Percentiles rank a stretch among this genome's conserved stretches.
phyloP scores from a whole-genome alignment of 2,329 filamentous ascomycete species.

The Aschersonia sp. region DNA sequence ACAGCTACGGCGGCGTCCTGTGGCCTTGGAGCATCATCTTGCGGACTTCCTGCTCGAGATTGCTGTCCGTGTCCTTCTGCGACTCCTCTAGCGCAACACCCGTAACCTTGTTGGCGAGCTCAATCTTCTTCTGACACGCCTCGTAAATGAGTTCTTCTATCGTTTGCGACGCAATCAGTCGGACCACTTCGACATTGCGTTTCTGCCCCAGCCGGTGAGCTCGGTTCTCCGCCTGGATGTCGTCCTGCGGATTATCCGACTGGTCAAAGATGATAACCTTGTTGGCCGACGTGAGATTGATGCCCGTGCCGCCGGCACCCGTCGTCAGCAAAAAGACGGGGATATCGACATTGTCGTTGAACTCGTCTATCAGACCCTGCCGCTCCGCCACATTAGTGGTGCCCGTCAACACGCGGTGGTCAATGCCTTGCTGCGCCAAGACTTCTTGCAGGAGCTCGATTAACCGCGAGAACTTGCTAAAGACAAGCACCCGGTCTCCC shows the following conservation, averaged over 20 bases:
- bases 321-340: conserved; percentile 89
- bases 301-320: conserved; percentile 88
- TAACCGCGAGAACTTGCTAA: conserved; percentile 85
- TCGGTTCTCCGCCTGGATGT: conserved; percentile 95
- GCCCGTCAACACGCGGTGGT: conserved; percentile 78
- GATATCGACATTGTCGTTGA: conserved; percentile 61
- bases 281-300: conserved; percentile 90
- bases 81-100: conserved; percentile 14
- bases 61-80: conserved; percentile 15
- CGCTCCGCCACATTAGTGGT: conserved; percentile 68
- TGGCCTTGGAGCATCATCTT: conserved; percentile 25
- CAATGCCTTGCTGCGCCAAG: conserved; percentile 55
- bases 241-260: conserved; percentile 95
- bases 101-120: conserved; percentile 55
- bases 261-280: conserved; percentile 97
- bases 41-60: conserved; percentile 28
- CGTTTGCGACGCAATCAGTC: conserved; percentile 66
- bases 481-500: conserved; percentile 78
- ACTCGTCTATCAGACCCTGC: conserved; percentile 78
- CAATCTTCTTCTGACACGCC: conserved; percentile 83
- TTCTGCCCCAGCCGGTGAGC: conserved; percentile 91
- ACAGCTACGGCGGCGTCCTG: conserved; percentile 22
- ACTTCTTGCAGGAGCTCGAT: conserved; percentile 83
- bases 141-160: conserved; percentile 91
- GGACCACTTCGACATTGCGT: conserved; percentile 76